Evolutionary conservation across 2,329 filamentous ascomycete species (phyloP).

Genomic region (Sphaerulina vaccinii): DNA sequence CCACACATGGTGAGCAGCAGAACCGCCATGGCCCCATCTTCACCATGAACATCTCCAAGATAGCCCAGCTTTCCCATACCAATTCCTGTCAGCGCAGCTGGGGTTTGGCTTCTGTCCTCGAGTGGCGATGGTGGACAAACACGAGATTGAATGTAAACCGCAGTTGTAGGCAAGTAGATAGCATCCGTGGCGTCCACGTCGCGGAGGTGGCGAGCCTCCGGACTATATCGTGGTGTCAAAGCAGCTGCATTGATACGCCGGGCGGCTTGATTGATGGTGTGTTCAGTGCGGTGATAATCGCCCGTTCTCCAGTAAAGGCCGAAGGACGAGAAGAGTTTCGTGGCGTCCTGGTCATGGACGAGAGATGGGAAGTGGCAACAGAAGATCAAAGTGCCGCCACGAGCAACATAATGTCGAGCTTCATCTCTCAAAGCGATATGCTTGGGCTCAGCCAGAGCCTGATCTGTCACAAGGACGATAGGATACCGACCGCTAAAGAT

Average conservation of each 20-base stretch:
- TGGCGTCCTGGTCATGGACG: conserved; percentile 12
- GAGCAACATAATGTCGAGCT: conserved; percentile 22
- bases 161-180: conserved; percentile 21
- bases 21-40: conserved; percentile 16
- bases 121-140: conserved; percentile 19
- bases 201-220: conserved; percentile 24
- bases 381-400: conserved; percentile 25
- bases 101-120: conserved; percentile 23
- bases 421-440: conserved; percentile 14
- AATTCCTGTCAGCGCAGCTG: conserved; percentile 19
- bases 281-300: conserved; percentile 26
- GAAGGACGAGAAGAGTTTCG: conserved; percentile 21
- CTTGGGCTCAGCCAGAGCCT: conserved; percentile 17
- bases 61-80: conserved; percentile 23
- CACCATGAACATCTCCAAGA: conserved; percentile 24
- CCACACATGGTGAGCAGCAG: conserved; percentile 25
- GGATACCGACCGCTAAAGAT: conserved; percentile 10
- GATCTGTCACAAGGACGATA: conserved; percentile 22
- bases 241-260: conserved; percentile 10
- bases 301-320: conserved; percentile 24
- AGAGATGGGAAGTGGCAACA: conserved; percentile 23
- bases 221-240: conserved; percentile 22
- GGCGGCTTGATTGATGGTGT: conserved; percentile 21
- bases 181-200: conserved; percentile 21
- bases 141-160: conserved; percentile 19